These are phyloP conservation scores for Blastobotrys elegans DNA, from an alignment of 1,139 yeast genomes.

Conservation along the genomic window DNA sequence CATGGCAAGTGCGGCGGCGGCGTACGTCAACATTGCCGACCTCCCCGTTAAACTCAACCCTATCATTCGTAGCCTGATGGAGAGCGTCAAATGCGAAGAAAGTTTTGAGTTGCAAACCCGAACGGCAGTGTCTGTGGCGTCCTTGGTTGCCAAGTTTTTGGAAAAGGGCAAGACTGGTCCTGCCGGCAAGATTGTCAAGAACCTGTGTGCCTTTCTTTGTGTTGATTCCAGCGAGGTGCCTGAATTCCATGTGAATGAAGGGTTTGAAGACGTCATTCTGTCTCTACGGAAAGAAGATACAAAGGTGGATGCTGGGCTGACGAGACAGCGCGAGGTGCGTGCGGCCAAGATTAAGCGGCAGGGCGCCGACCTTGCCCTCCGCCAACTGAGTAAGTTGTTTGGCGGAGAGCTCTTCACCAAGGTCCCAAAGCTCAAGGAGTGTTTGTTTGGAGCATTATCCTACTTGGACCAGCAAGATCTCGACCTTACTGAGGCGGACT, in stretches of 20 bases:
- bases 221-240: slow-evolving; percentile 97
- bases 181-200: slow-evolving; percentile 82
- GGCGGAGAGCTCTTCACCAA: slow-evolving; percentile 50
- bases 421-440: slow-evolving; percentile 62
- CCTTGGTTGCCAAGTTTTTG: slow-evolving; percentile 55
- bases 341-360: slow-evolving; percentile 76
- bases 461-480: slow-evolving; percentile 30
- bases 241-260: slow-evolving; percentile 69
- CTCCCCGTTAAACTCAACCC: slow-evolving; percentile 87
- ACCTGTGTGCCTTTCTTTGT: slow-evolving; percentile 87
- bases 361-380: slow-evolving; percentile 75
- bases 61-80: slow-evolving; percentile 87
- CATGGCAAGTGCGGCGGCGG: slow-evolving; percentile 69
- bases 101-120: slow-evolving; percentile 60
- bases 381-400: slow-evolving; percentile 44
- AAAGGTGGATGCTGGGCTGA: slow-evolving; percentile 57
- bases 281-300: slow-evolving; percentile 80
- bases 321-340: slow-evolving; percentile 58
- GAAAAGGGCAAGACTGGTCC: slow-evolving; percentile 59
- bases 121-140: slow-evolving; percentile 65
- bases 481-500: slow-evolving; percentile 40
- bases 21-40: slow-evolving; percentile 43
- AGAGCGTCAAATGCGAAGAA: slow-evolving; percentile 77
- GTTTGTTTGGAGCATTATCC: slow-evolving; percentile 64
- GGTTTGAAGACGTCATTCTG: slow-evolving; percentile 53